Base-by-base conservation (phyloP, 345 rosid genomes). In the Melaleuca quinquenervia region DNA sequence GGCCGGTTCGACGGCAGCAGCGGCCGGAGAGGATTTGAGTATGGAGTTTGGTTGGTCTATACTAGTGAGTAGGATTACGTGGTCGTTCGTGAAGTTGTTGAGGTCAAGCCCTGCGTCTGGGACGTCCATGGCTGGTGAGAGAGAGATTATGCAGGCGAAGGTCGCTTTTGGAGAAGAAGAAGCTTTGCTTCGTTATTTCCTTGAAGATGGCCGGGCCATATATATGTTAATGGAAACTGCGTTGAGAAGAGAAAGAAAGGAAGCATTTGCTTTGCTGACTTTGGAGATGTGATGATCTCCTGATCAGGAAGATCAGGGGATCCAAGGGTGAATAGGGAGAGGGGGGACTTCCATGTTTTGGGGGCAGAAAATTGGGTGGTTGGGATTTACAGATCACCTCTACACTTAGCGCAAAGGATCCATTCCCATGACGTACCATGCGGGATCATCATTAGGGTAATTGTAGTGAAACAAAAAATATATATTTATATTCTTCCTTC, bases 11-110 rank as follows among this genome's bases (percentile, higher is more conserved):
- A 21, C 14, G 1, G 44, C 21, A 44, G 80, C 16, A 58, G 70
- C 11, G 14, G 32, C 41, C 5, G 76, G 85, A 55, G 76, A 45
- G 49, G 26, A 20, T n/a, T 60, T 54, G 87, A 62, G 53, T 49
- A 82, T 87, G 50, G 85, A 82, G 45, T 55, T 60, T 84, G 58
- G 29, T 24, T 89, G 88, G 83, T 91, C 88, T 56, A 86, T 22
- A 10, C 48, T 18, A 9, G 78, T 12, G 84, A 88, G 29, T 49
- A 88, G 83, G 18, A 89, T 86, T 60, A 91, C 86, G 60, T 91
- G 92, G 50, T 91, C 91, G 44, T 83, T 54, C 53, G 50, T 74
- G 32, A 75, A 76, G 41, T 50, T 62, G 3, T 60, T 86, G 50
- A 11, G 12, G 26, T 87, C 15, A 0, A 18, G 78, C 11, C 36